Evolutionary conservation across 169 alveolate genomes (phyloP).

Genomic region (Cytauxzoon felis): DNA sequence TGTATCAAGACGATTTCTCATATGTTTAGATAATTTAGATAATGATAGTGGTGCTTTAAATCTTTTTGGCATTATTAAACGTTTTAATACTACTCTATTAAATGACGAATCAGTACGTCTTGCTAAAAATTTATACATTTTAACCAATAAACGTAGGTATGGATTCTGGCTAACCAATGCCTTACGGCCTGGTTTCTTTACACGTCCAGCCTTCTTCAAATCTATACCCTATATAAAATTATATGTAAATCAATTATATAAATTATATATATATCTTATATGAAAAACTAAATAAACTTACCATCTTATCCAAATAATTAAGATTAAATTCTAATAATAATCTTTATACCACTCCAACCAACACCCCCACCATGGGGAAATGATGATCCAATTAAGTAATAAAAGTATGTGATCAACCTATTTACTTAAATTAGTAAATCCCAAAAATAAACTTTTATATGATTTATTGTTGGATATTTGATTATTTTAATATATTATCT

Average conservation of each 20-base stretch:
- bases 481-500: too few relatives aligned
- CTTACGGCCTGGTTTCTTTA: constrained; percentile 84
- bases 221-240: constrained; percentile 80
- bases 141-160: constrained; percentile 82
- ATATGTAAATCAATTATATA: not conserved
- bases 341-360: too few relatives aligned
- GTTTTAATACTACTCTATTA: constrained; percentile 88
- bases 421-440: too few relatives aligned
- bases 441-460: too few relatives aligned
- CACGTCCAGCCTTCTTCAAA: constrained; percentile 86
- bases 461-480: too few relatives aligned
- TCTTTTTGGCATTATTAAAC: constrained; percentile 89
- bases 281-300: too few relatives aligned
- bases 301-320: too few relatives aligned
- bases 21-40: constrained; percentile 86
- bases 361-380: too few relatives aligned
- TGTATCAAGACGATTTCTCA: constrained; percentile 84
- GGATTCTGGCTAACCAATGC: constrained; percentile 85
- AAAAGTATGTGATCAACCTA: too few relatives aligned
- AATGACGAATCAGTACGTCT: constrained; percentile 91
- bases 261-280: constrained; percentile 1
- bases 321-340: too few relatives aligned
- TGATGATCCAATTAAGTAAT: too few relatives aligned
- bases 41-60: constrained; percentile 91
- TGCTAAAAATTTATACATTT: constrained; percentile 83